phyloP scores from a whole-genome alignment of 139 green algal species.

The Tetratostichococcus sp. region DNA sequence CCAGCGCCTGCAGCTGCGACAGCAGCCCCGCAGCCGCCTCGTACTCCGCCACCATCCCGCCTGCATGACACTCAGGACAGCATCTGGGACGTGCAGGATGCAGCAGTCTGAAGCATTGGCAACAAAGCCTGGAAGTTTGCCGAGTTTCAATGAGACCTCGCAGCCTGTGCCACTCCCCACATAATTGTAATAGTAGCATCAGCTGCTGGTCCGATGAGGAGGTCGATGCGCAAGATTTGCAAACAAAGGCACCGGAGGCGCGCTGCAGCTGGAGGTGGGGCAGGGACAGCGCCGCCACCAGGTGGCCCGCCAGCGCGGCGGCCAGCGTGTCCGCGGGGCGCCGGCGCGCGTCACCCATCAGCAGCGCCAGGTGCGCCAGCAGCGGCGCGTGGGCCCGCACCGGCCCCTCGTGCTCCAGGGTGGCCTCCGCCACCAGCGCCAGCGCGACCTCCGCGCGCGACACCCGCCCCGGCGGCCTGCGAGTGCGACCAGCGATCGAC shows the following conservation, averaged over 20 bases:
- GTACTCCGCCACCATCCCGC: conserved; percentile 19
- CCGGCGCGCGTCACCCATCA: conserved; percentile 25
- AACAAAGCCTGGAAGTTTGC: too few relatives aligned
- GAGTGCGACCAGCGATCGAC: too few relatives aligned
- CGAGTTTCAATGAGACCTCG: too few relatives aligned
- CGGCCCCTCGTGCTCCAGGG: conserved; percentile 86
- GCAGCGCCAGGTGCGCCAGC: conserved; percentile 67
- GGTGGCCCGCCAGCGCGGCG: conserved; percentile 66
- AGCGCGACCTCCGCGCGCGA: conserved; percentile 80
- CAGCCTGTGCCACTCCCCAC: too few relatives aligned
- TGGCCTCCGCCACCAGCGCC: conserved; percentile 83
- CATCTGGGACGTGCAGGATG: too few relatives aligned
- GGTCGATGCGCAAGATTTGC: too few relatives aligned
- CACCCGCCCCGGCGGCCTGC: conserved; percentile 23
- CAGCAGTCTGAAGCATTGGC: too few relatives aligned
- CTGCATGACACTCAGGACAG: background rate
- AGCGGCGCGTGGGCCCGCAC: conserved; percentile 75
- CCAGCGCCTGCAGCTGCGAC: conserved; percentile 69
- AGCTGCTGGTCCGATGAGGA: too few relatives aligned
- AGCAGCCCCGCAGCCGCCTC: conserved; percentile 57
- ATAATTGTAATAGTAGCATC: too few relatives aligned
- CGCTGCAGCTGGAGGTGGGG: conserved; percentile 42
- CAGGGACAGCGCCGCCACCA: conserved; percentile 61
- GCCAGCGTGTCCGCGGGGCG: conserved; percentile 25
- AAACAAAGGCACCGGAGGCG: background rate